Percentiles rank a stretch among this genome's conserved stretches.
phyloP scores from a whole-genome alignment of 306 rosid species.

The Ammopiptanthus mongolicus region DNA sequence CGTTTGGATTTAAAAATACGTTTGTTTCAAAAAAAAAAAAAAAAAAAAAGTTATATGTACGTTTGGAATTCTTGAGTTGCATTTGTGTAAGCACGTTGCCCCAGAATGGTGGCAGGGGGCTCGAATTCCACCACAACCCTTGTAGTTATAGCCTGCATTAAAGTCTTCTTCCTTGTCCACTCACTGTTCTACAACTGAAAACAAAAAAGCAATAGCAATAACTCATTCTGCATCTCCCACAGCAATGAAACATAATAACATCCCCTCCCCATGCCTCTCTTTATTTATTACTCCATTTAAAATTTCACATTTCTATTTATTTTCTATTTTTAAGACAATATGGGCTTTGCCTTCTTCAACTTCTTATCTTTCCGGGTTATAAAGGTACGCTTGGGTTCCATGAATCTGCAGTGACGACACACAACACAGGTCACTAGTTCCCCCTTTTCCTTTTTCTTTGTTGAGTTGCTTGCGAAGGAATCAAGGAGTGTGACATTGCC shows the following conservation, averaged over 20 bases:
- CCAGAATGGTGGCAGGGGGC: constrained; percentile 20
- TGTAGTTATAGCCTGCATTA: background rate
- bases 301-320: background rate
- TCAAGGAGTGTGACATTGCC: background rate
- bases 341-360: background rate
- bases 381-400: constrained; percentile 6
- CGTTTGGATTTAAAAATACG: no score
- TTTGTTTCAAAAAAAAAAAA: no score
- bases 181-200: constrained; percentile 18
- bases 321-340: background rate
- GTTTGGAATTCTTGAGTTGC: no score
- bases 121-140: constrained; percentile 40
- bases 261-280: constrained; percentile 34
- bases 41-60: no score
- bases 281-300: constrained; percentile 3
- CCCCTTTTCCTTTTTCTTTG: background rate
- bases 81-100: background rate
- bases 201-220: constrained; percentile 15
- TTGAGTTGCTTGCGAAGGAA: constrained; percentile 5
- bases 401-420: background rate
- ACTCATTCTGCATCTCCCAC: constrained; percentile 7
- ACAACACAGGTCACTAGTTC: background rate
- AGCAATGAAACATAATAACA: constrained; percentile 1
- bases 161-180: constrained; percentile 13
- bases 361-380: constrained; percentile 14